A percentile compares a stretch with the other conserved stretches of the same genome.
These are phyloP conservation scores for Coleophoma cylindrospora DNA, from an alignment of 2,329 filamentous ascomycete species.

Conservation along the genomic window DNA sequence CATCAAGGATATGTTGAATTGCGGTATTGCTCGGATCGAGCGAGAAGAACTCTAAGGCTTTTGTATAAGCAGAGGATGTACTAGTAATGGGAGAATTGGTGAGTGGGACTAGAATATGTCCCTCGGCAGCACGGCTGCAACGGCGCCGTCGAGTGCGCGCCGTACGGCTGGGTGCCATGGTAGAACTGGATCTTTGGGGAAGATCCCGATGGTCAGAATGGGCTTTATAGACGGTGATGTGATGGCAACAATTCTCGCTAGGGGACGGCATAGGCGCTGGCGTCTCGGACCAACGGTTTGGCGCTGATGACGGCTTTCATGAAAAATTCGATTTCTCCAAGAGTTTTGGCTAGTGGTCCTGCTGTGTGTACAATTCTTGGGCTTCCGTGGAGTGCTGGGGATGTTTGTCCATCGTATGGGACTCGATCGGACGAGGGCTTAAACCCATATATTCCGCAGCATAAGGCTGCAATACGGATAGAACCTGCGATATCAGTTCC, in stretches of 20 bases:
- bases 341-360: not conserved
- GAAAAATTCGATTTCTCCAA: not conserved
- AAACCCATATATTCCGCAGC: constrained; percentile 22
- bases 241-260: not conserved
- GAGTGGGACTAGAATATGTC: constrained; percentile 3
- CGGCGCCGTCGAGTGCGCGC: constrained; percentile 20
- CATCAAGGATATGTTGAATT: not conserved
- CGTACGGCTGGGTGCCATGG: constrained; percentile 26
- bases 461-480: constrained; percentile 31
- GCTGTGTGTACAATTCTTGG: not conserved
- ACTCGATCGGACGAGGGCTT: constrained; percentile 9
- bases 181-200: constrained; percentile 22
- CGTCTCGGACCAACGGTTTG: not conserved
- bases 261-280: not conserved
- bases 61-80: not conserved
- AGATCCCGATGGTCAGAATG: constrained; percentile 22
- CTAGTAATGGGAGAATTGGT: not conserved
- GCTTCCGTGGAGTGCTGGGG: not conserved
- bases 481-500: constrained; percentile 38
- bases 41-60: not conserved
- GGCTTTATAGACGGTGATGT: no score
- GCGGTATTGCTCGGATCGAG: not conserved
- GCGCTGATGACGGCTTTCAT: not conserved
- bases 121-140: constrained; percentile 17
- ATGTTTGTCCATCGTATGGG: constrained; percentile 2